Evolutionary conservation across 129 eudicot species (phyloP), one percentile per base, ranked within the genome.

Genomic region (Kitagawia praeruptora): DNA sequence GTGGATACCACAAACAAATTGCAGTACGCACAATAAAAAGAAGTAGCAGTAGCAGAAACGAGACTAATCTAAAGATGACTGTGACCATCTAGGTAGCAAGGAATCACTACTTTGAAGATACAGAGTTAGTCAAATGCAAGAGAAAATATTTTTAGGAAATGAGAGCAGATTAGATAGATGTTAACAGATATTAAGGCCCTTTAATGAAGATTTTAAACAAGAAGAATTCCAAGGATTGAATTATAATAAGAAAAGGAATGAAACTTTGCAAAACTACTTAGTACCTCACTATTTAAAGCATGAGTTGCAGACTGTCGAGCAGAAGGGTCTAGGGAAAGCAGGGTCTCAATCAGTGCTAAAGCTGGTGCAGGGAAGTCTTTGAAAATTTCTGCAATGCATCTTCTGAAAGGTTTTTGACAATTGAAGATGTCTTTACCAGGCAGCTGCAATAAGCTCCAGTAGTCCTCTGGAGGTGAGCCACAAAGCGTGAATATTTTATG

Each of bases 401-500:
- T 87, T 61, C 79, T 80, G 41, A 87, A 91, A 8, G 96, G 96
- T 73, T 89, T 97, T 77, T 91, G 96, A 46, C 97, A 97, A 82
- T 93, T 93, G 83, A 91, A 93, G 79, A 91, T 93, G 74, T 97
- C 86, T 11, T 97, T 92, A 75, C 87, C 95, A 25, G 98, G 97
- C 81, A 91, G 82, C 87, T 88, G 89, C n/a, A 95, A 84, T 66
- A 86, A 87, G 72, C 89, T 89, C 97, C 93, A 91, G 77, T 91
- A 93, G 67, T 93, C 96, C 81, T 93, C 97, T 0, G 89, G 85
- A 51, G 97, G 98, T 42, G 98, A 91, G 14, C 98, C 98, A 85
- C 98, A 93, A 81, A 93, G 98, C 86, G 84, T 91, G 90, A 93
- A 93, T 58, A 93, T 93, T 77, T 88, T 91, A 86, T 91, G 98